Evolutionary conservation across 768 basidiomycete genomes (phyloP).

Genomic region (Coprinopsis strossmayeri): DNA sequence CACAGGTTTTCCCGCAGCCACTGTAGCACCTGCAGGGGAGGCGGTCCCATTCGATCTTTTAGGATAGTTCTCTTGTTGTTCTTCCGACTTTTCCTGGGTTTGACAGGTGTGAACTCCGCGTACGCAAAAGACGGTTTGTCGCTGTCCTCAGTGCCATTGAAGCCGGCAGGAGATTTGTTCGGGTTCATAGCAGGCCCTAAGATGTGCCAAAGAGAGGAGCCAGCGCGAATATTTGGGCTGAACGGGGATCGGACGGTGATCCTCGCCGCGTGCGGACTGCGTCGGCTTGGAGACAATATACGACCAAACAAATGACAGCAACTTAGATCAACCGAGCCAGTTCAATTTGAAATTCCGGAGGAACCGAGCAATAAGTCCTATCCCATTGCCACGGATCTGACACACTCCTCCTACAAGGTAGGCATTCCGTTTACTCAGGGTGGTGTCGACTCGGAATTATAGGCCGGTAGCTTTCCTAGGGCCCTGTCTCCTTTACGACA

Average conservation of each 20-base stretch:
- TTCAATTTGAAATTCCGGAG: slow-evolving; percentile 4
- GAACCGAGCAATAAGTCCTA: no score
- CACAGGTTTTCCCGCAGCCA: slow-evolving; percentile 40
- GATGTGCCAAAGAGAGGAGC: background rate
- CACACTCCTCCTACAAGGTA: background rate
- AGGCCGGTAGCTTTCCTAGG: background rate
- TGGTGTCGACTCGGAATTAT: background rate
- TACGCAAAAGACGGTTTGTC: slow-evolving; percentile 34
- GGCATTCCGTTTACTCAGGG: background rate
- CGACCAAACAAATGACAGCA: background rate
- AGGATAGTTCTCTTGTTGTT: slow-evolving; percentile 21
- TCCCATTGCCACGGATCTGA: background rate
- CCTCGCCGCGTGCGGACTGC: background rate
- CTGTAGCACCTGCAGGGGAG: slow-evolving; percentile 33
- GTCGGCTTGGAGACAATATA: slow-evolving; percentile 6
- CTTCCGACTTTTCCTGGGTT: slow-evolving; percentile 47
- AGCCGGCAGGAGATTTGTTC: background rate
- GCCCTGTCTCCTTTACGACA: background rate
- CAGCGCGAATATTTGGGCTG: no score
- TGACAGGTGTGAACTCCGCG: slow-evolving; percentile 45
- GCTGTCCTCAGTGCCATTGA: background rate
- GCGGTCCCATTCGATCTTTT: slow-evolving; percentile 18
- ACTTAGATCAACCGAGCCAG: slow-evolving; percentile 4
- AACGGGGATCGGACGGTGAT: no score
- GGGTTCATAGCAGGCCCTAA: background rate